A percentile compares a stretch with the other conserved stretches of the same genome.
These are phyloP conservation scores for Stemphylium lycopersici DNA, from an alignment of 2,329 filamentous ascomycete species.

Conservation along the genomic window DNA sequence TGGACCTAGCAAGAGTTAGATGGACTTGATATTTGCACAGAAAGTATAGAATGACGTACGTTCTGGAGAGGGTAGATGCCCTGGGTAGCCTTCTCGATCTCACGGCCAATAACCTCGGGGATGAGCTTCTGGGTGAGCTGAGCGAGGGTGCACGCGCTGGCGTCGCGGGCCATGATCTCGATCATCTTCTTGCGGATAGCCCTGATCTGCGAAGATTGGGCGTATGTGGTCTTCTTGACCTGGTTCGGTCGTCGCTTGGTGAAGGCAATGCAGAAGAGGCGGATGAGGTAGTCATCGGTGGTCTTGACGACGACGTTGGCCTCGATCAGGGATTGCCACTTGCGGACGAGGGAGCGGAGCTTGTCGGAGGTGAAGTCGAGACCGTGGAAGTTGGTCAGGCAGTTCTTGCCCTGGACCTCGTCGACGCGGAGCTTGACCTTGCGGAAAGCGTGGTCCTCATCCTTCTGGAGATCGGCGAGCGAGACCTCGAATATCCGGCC, in stretches of 20 bases:
- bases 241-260: conserved; percentile 99
- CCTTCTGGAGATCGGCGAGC: conserved; percentile 98
- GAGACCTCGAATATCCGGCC: conserved; percentile 99
- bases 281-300: conserved; percentile 99
- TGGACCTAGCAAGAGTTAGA: conserved; percentile 72
- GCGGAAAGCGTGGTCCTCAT: conserved; percentile 99
- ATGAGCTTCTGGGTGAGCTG: conserved; percentile 99
- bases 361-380: conserved; percentile 99
- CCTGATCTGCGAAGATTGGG: conserved; percentile 94
- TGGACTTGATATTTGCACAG: neutral
- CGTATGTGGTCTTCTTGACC: conserved; percentile 99
- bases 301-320: conserved; percentile 99
- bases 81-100: conserved; percentile 99
- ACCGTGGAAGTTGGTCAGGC: conserved; percentile 99
- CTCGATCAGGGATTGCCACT: conserved; percentile 99
- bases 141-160: conserved; percentile 88
- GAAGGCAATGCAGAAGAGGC: conserved; percentile 98
- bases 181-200: conserved; percentile 99
- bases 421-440: conserved; percentile 99
- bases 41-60: conserved; percentile 59
- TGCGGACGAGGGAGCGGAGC: conserved; percentile 97
- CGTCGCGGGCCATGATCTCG: conserved; percentile 98
- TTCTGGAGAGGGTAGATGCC: conserved; percentile 99
- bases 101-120: conserved; percentile 97
- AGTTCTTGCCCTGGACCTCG: conserved; percentile 99